Conservation (phyloP, 768 basidiomycete genomes). For the Pulveroboletus sp. region DNA sequence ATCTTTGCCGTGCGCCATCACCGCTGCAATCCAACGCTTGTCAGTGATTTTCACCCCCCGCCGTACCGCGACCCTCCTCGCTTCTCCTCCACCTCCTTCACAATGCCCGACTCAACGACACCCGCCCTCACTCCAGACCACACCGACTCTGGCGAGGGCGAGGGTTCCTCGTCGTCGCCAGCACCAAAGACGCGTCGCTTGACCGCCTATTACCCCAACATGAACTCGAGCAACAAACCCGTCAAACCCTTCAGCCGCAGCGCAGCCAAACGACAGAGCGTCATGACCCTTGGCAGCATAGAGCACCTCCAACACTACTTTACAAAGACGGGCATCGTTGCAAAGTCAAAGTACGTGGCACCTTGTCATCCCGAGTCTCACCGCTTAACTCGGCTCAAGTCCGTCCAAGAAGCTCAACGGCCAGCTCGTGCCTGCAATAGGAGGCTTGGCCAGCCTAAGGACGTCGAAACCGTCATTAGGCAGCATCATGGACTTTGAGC, state of each 20-base stretch:
- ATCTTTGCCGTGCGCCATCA: slow-evolving; percentile 57
- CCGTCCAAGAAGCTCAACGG: slow-evolving; percentile 49
- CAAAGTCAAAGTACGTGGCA: slow-evolving; percentile 65
- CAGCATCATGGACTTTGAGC: slow-evolving; percentile 49
- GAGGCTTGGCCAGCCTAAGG: slow-evolving; percentile 49
- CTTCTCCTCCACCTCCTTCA: slow-evolving; percentile 16
- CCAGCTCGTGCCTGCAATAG: slow-evolving; percentile 76
- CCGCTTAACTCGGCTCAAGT: slow-evolving; percentile 26
- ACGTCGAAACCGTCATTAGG: slow-evolving; percentile 38
- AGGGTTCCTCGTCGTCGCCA: slow-evolving; percentile 30
- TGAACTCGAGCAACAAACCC: slow-evolving; percentile 66
- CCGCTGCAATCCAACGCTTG: background rate
- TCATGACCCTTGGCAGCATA: slow-evolving; percentile 93
- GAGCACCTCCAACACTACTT: slow-evolving; percentile 96
- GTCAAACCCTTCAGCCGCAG: slow-evolving; percentile 86
- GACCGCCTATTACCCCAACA: slow-evolving; percentile 76
- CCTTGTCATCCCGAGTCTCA: background rate
- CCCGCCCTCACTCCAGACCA: slow-evolving; percentile 61
- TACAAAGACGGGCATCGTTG: slow-evolving; percentile 78
- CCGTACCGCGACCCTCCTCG: slow-evolving; percentile 7
- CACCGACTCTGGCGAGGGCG: slow-evolving; percentile 49
- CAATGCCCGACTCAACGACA: slow-evolving; percentile 41
- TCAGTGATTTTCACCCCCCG: background rate
- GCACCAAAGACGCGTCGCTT: slow-evolving; percentile 57
- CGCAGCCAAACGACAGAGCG: slow-evolving; percentile 90